phyloP scores from a whole-genome alignment of 164 flowering plant species.

The Umbilicus rupestris region DNA sequence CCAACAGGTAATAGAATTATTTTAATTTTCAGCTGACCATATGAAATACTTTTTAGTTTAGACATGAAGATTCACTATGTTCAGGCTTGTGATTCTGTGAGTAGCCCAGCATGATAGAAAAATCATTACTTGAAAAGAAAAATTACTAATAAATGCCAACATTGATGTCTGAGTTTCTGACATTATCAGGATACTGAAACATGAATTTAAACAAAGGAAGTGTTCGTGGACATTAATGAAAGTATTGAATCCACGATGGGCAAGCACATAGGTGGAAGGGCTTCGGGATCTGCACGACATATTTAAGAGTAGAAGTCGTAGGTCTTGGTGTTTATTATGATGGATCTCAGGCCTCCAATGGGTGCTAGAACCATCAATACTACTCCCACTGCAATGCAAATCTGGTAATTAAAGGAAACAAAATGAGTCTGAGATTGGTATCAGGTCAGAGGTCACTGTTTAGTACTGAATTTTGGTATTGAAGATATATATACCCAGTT shows the following conservation, averaged over 20 bases:
- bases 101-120: too few relatives aligned
- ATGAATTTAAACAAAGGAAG: too few relatives aligned
- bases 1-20: too few relatives aligned
- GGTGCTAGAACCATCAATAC: slow-evolving; percentile 2
- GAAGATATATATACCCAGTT: slow-evolving; percentile 25
- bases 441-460: not conserved
- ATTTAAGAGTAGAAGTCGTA: slow-evolving; percentile 8
- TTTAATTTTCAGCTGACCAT: too few relatives aligned
- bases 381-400: slow-evolving; percentile 1
- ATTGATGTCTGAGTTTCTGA: too few relatives aligned
- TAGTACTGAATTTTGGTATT: not conserved
- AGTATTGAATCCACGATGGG: not conserved
- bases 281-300: not conserved
- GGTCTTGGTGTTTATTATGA: slow-evolving; percentile 6
- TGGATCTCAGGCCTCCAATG: slow-evolving; percentile 1
- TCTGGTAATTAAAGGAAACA: not conserved
- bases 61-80: too few relatives aligned
- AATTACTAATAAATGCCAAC: too few relatives aligned
- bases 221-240: too few relatives aligned
- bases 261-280: not conserved
- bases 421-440: not conserved
- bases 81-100: too few relatives aligned
- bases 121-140: too few relatives aligned
- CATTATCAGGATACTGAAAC: too few relatives aligned
- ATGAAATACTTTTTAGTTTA: too few relatives aligned